These are phyloP conservation scores for Melaleuca quinquenervia DNA, from an alignment of 345 rosid genomes.

Conservation along the genomic window DNA sequence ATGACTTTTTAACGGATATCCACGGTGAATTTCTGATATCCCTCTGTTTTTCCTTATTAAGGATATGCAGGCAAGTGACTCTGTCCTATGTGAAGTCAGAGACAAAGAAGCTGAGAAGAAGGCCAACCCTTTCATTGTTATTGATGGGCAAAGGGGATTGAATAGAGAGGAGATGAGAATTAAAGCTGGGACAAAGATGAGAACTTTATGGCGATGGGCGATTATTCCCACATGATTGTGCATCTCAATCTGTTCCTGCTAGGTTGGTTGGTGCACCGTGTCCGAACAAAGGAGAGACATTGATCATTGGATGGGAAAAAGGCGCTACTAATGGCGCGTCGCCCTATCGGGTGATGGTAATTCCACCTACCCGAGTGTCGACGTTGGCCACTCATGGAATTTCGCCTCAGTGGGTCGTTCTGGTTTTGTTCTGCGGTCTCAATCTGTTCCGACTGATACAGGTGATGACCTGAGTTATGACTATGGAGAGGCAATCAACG, in stretches of 20 bases:
- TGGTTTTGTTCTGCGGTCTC: not conserved
- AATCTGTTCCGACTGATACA: not conserved
- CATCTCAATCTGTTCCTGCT: not conserved
- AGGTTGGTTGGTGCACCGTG: not conserved
- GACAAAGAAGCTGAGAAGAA: not conserved
- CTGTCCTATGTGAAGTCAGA: not conserved
- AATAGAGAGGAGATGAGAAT: not conserved
- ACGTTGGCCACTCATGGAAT: not conserved
- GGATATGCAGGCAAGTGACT: not conserved
- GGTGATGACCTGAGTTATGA: not conserved
- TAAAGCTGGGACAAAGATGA: not conserved
- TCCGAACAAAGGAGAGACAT: not conserved
- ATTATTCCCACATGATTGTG: not conserved
- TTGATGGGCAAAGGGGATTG: not conserved
- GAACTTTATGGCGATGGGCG: not conserved
- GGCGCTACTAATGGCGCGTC: not conserved
- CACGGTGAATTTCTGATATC: not conserved
- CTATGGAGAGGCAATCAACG: not conserved
- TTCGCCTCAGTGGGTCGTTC: not conserved
- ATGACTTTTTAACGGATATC: not conserved
- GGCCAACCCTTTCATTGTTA: not conserved
- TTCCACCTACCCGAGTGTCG: not conserved
- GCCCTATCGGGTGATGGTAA: not conserved
- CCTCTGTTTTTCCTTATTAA: not conserved
- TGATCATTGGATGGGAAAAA: not conserved